A percentile compares a stretch with the other conserved stretches of the same genome.
Evolutionary conservation across 1,284 basidiomycete species (phyloP).

Genomic region (Phellopilus nigrolimitatus): DNA sequence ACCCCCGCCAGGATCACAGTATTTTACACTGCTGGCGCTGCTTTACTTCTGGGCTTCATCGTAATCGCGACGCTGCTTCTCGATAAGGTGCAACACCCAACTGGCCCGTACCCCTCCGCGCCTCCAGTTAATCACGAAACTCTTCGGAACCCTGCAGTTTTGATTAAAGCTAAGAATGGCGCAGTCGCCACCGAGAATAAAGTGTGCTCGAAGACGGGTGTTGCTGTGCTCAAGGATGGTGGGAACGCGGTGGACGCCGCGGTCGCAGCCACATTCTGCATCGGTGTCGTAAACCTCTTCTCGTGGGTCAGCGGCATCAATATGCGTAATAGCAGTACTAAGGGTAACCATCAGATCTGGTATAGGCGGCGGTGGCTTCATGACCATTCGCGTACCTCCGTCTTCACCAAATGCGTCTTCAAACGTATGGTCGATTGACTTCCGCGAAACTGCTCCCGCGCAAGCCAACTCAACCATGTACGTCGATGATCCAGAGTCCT

Average conservation of each 20-base stretch:
- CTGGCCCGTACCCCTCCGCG: constrained; percentile 8
- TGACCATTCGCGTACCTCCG: constrained; percentile 79
- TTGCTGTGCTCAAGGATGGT: constrained; percentile 70
- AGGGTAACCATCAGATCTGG: constrained; percentile 62
- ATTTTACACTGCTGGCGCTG: background rate
- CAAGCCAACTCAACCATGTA: constrained; percentile 77
- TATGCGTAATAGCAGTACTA: background rate
- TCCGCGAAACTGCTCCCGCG: constrained; percentile 82
- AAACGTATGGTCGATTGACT: constrained; percentile 77
- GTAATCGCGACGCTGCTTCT: constrained; percentile 2
- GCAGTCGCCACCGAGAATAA: constrained; percentile 87
- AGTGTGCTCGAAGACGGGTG: constrained; percentile 80
- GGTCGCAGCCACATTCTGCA: constrained; percentile 76
- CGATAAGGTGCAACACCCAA: constrained; percentile 11
- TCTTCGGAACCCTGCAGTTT: constrained; percentile 63
- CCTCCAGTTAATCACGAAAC: background rate
- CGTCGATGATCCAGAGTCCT: constrained; percentile 40
- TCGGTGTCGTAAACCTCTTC: constrained; percentile 87
- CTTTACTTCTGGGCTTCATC: constrained; percentile 5
- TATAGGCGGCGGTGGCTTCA: constrained; percentile 90
- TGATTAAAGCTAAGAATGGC: constrained; percentile 67
- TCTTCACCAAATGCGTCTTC: constrained; percentile 38
- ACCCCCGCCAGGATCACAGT: background rate
- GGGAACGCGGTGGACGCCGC: constrained; percentile 92
- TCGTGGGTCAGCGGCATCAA: constrained; percentile 44